phyloP scores from a whole-genome alignment of 208 protist species.

The Trypanosoma caninum region DNA sequence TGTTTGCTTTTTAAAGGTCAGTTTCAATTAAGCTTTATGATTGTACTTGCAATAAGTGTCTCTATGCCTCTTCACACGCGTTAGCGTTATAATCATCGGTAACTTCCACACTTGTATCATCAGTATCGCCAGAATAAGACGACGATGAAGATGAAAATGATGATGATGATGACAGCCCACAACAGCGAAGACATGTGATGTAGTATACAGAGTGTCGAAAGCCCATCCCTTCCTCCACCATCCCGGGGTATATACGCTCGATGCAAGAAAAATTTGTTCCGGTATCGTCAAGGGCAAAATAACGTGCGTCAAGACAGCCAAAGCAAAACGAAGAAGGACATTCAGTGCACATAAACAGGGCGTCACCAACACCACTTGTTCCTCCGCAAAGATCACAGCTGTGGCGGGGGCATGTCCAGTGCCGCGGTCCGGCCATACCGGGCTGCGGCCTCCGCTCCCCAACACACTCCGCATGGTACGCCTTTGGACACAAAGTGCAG shows the following conservation, averaged over 20 bases:
- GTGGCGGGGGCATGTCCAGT: conserved; percentile 79
- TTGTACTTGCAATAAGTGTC: not conserved
- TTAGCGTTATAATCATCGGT: conserved; percentile 14
- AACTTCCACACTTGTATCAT: conserved; percentile 4
- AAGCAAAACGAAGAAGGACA: conserved; percentile 84
- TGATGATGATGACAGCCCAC: conserved; percentile 59
- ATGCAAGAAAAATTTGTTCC: conserved; percentile 63
- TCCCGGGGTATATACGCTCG: conserved; percentile 53
- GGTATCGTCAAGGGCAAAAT: conserved; percentile 63
- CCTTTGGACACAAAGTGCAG: conserved; percentile 77
- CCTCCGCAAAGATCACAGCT: conserved; percentile 62
- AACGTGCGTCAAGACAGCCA: conserved; percentile 78
- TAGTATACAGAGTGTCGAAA: conserved; percentile 74
- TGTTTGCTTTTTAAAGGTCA: too few relatives aligned
- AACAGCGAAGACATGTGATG: conserved; percentile 75
- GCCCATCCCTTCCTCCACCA: conserved; percentile 63
- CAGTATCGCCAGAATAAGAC: conserved; percentile 11
- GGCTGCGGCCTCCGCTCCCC: conserved; percentile 33
- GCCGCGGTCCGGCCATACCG: conserved; percentile 24
- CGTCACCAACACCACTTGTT: conserved; percentile 51
- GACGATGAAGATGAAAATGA: conserved; percentile 23
- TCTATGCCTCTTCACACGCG: conserved; percentile 2
- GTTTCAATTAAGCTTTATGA: not conserved
- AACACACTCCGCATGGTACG: conserved; percentile 78
- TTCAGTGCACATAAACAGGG: conserved; percentile 79